Evolutionary conservation across 805 yeast species (phyloP), one percentile per base, ranked within the genome.

Genomic region (Cyberlindnera xylosilytica): DNA sequence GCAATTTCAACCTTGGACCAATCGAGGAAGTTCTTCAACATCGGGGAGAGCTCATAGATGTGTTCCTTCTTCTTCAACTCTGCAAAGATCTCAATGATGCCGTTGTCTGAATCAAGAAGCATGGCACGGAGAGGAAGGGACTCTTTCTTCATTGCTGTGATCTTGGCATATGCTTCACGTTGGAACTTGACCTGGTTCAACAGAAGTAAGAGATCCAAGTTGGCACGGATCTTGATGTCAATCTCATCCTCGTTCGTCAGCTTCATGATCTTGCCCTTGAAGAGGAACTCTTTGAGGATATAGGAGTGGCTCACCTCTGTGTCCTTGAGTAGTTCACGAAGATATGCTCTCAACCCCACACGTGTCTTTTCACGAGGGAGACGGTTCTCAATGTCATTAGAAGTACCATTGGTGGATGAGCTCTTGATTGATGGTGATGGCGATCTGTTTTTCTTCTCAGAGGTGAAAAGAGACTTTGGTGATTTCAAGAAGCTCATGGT

Each of bases 1-100:
- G 97, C 87, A 8, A 87, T 63, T 58, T 89, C 91, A 10, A 91
- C 76, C 47, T 88, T 79, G 46, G 83, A 76, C 87, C 96, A 83
- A 52, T 86, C 88, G 32, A 87, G 70, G 50, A 90, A 81, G 36
- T 86, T 75, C 49, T 72, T 70, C 34, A 89, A 68, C 29, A 85
- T 70, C 2, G 85, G 83, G 6, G 91, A 77, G 37, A 88, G 66
- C 8, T 84, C 78, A 11, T 64, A 63, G 6, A 86, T 72, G 12
- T 65, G 67, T 0, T 66, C 60, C 30, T 80, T 74, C 4, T 61
- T 58, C 40, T 83, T 83, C 20, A 93, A 68, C 53, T 88, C 95
- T 22, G 69, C 56, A 51, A 91, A 81, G 10, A 91, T 60, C 16
- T 72, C 66, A 3, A 76, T 63, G 18, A 90, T 62, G 4, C 90